Base-by-base conservation (phyloP, 306 rosid species). In the Cicer bijugum region DNA sequence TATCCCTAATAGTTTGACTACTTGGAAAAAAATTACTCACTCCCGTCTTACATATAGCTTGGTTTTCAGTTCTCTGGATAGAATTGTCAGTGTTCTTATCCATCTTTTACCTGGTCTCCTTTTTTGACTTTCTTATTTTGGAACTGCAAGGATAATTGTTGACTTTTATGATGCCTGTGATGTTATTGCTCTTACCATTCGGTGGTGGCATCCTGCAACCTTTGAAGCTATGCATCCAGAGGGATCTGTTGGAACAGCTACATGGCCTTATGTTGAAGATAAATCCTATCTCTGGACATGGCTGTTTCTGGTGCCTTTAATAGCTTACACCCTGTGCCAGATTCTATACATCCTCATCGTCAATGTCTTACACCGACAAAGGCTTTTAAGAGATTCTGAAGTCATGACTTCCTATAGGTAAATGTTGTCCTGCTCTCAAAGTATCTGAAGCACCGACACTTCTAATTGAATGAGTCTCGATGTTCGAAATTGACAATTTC, bases 331-430 rank as follows among this genome's bases (percentile, higher is more conserved):
- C 37, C 87, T 92, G 14, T 92, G 96, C 96, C 97, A 92, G 83
- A 67, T 74, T 73, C 84, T 92, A 15, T 90, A 92, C 80, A 88
- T 92, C 78, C 91, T 90, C 84, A 87, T 92, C 15, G 97, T 92
- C 82, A 50, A 90, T 15, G 96, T 92, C 69, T 69, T 92, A 50
- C 91, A 91, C 77, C 86, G 94, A n/a, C 96, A 92, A 67, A 84
- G 96, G 85, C 80, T 92, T 38, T 59, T 90, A 74, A 87, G 84
- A 78, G 97, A 92, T 76, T 96, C 97, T 44, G 96, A 92, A 82
- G 96, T 90, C 82, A 92, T 92, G 96, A 92, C 96, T 68, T 92
- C 97, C 70, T 92, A 88, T 82, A 90, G 94, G 96, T 89, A 40
- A 48, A 28, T 28, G 35, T 28, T 28, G 35, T 28, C 5, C 5